phyloP scores from a whole-genome alignment of 1,139 yeast genomes.

The Pneumocystis wakefieldiae region DNA sequence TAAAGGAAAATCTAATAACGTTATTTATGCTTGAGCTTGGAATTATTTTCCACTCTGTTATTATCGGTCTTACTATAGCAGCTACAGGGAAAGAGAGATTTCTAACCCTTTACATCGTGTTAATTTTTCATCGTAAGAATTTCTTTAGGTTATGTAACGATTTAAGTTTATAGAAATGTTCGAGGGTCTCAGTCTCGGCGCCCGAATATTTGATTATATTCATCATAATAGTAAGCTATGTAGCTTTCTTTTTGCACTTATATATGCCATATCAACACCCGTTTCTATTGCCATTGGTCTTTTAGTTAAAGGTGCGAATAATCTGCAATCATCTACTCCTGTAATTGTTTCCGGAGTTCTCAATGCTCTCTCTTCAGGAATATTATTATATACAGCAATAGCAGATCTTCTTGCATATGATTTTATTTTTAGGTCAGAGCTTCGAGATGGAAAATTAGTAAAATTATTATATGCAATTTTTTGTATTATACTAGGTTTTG shows the following conservation, averaged over 20 bases:
- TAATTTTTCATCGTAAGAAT: conserved; percentile 47
- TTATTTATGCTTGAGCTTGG: conserved; percentile 54
- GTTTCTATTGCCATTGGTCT: conserved; percentile 70
- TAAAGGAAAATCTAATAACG: conserved; percentile 27
- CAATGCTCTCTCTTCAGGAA: conserved; percentile 74
- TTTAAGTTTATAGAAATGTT: conserved; percentile 33
- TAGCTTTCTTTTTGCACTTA: conserved; percentile 46
- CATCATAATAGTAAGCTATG: conserved; percentile 35
- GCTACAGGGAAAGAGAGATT: conserved; percentile 50
- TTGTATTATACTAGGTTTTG: conserved; percentile 43
- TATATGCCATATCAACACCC: conserved; percentile 58
- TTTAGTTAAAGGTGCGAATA: conserved; percentile 59
- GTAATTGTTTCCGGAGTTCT: conserved; percentile 61
- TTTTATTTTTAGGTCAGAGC: conserved; percentile 48
- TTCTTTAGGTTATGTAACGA: background rate
- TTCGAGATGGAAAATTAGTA: conserved; percentile 22
- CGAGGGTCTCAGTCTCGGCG: conserved; percentile 76
- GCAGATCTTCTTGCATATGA: conserved; percentile 79
- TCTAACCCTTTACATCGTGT: conserved; percentile 50
- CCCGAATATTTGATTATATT: conserved; percentile 55
- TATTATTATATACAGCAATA: conserved; percentile 64
- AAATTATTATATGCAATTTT: conserved; percentile 23
- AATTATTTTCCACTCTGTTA: conserved; percentile 53
- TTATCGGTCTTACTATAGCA: conserved; percentile 51
- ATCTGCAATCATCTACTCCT: conserved; percentile 38